Evolutionary conservation across 192 early-diverging fungal species (phyloP).

Genomic region (Backusella tarrabulga): DNA sequence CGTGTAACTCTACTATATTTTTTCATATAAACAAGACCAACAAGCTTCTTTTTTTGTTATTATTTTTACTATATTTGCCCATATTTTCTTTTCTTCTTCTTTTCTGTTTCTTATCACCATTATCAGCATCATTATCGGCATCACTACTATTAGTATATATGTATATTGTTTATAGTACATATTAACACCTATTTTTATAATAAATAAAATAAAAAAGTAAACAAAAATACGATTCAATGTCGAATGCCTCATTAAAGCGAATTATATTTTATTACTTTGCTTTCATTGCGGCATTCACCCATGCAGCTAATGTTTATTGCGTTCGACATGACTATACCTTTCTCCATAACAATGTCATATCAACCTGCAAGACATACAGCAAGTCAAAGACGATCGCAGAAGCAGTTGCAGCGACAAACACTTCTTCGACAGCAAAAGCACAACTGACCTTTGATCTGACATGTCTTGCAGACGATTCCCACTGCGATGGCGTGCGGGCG

Average conservation of each 20-base stretch:
- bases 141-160: not conserved
- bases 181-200: not conserved
- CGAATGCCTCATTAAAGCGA: not conserved
- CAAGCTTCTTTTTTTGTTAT: not conserved
- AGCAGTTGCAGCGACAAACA: not conserved
- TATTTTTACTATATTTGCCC: not conserved
- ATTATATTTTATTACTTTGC: not conserved
- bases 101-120: too few species aligned
- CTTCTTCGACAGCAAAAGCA: not conserved
- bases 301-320: not conserved
- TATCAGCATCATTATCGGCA: too few species aligned
- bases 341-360: not conserved
- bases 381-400: not conserved
- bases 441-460: not conserved
- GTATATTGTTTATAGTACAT: not conserved
- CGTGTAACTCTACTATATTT: not conserved
- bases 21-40: not conserved
- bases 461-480: not conserved
- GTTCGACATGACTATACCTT: not conserved
- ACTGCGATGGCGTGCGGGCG: slow-evolving; percentile 23
- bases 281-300: not conserved
- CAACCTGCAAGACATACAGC: not conserved
- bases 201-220: not conserved
- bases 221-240: not conserved
- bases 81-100: not conserved